A percentile compares a stretch with the other conserved stretches of the same genome.
These are phyloP conservation scores for Achaetomiella virescens DNA, from an alignment of 495 filamentous ascomycete genomes.

Conservation along the genomic window DNA sequence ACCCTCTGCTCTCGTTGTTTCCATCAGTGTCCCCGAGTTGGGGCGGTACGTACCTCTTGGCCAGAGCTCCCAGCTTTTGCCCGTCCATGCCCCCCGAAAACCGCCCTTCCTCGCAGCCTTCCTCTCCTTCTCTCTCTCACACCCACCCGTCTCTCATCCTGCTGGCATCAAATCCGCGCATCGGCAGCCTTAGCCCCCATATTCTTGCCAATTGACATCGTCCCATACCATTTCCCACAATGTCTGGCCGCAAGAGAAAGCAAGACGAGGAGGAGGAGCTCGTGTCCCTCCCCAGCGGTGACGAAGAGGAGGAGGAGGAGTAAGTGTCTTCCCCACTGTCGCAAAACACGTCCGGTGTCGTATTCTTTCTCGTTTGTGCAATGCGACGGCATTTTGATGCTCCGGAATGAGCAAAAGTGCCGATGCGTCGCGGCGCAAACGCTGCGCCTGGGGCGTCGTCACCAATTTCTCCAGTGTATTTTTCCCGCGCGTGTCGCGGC, in stretches of 20 bases:
- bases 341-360: slow-evolving; percentile 5
- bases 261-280: slow-evolving; percentile 49
- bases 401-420: not conserved
- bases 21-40: not conserved
- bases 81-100: slow-evolving; percentile 33
- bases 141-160: slow-evolving; percentile 16
- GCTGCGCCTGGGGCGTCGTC: not conserved
- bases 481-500: not conserved
- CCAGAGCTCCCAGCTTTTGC: slow-evolving; percentile 28
- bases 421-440: slow-evolving; percentile 25
- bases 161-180: slow-evolving; percentile 20
- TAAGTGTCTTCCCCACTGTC: slow-evolving; percentile 30
- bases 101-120: slow-evolving; percentile 29
- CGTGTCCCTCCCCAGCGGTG: slow-evolving; percentile 45
- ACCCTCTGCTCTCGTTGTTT: slow-evolving; percentile 25
- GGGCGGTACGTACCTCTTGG: slow-evolving; percentile 28
- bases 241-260: slow-evolving; percentile 45
- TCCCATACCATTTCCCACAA: slow-evolving; percentile 22
- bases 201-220: slow-evolving; percentile 20
- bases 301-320: slow-evolving; percentile 51
- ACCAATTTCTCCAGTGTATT: not conserved
- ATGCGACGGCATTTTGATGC: slow-evolving; percentile 19
- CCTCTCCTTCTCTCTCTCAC: slow-evolving; percentile 15
- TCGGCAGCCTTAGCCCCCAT: slow-evolving; percentile 9
- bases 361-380: slow-evolving; percentile 9